Conservation (phyloP, 2,329 filamentous ascomycete species). For the Microdochium bolleyi region DNA sequence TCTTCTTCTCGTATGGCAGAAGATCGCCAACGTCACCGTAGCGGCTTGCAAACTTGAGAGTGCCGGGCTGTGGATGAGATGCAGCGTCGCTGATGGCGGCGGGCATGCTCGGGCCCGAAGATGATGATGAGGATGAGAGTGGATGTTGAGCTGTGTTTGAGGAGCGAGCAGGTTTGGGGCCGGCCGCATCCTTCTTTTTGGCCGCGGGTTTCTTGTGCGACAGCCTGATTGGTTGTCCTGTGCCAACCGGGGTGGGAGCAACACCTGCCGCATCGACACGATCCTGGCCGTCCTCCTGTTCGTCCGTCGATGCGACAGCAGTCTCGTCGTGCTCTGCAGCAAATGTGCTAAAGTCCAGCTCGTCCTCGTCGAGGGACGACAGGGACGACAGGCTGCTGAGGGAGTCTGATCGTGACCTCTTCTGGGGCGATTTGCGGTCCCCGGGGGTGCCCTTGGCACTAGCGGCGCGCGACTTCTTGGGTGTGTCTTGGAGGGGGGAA, state of each 20-base stretch:
- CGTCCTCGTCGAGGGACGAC: conserved; percentile 21
- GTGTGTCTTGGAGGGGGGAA: neutral
- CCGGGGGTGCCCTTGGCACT: neutral
- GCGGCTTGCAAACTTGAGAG: conserved; percentile 16
- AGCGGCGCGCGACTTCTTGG: neutral
- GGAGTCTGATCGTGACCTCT: conserved; percentile 16
- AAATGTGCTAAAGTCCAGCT: conserved; percentile 18
- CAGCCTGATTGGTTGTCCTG: conserved; percentile 22
- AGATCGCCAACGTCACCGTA: conserved; percentile 13
- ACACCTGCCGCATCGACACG: conserved; percentile 19
- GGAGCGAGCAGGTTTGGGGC: conserved; percentile 16
- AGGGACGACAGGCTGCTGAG: conserved; percentile 22
- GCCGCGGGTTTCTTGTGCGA: conserved; percentile 20
- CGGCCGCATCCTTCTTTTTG: conserved; percentile 23
- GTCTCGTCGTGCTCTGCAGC: neutral
- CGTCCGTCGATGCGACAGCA: conserved; percentile 1
- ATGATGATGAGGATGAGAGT: conserved; percentile 8
- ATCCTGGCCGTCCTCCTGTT: conserved; percentile 19
- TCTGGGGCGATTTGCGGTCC: conserved; percentile 7
- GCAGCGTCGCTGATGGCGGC: conserved; percentile 15
- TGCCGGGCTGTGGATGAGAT: conserved; percentile 6
- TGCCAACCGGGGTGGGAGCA: conserved; percentile 19
- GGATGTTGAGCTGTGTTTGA: conserved; percentile 14
- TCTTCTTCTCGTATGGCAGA: conserved; percentile 10
- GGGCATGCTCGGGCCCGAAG: conserved; percentile 20